Percentiles rank a stretch among this genome's conserved stretches.
Conservation (phyloP, 345 rosid species). For the Sisymbrium irio region DNA sequence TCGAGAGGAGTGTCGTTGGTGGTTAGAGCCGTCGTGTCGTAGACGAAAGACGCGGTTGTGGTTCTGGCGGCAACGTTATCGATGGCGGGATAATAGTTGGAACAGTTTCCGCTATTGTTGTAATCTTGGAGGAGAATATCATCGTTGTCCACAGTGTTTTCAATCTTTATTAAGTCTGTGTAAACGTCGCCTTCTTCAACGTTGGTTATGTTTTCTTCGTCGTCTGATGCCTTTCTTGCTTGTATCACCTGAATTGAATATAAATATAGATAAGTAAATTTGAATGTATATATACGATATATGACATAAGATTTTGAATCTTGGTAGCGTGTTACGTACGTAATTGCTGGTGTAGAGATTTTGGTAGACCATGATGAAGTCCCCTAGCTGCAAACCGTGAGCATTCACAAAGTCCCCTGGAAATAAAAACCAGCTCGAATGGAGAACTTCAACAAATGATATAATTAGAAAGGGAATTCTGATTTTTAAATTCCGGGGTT, state of each 20-base stretch:
- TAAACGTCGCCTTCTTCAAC: constrained; percentile 49
- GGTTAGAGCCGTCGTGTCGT: constrained; percentile 73
- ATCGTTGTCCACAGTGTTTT: constrained; percentile 43
- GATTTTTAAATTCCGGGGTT: neutral
- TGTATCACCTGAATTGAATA: constrained; percentile 62
- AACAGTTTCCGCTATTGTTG: constrained; percentile 41
- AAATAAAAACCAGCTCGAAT: constrained; percentile 5
- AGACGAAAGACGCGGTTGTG: constrained; percentile 52
- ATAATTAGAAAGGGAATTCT: neutral
- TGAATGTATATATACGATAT: neutral
- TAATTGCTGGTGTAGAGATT: constrained; percentile 55
- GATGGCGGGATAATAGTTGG: constrained; percentile 44
- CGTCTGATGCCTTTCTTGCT: constrained; percentile 81
- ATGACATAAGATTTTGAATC: neutral
- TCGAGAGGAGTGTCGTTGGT: constrained; percentile 75
- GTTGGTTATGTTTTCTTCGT: constrained; percentile 27
- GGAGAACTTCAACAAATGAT: neutral
- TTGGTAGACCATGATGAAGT: constrained; percentile 75
- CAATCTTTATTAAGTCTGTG: constrained; percentile 46
- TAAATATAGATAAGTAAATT: neutral
- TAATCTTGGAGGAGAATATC: constrained; percentile 44
- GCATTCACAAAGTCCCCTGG: constrained; percentile 82
- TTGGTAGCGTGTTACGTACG: constrained; percentile 41
- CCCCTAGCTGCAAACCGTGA: constrained; percentile 81
- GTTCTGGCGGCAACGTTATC: constrained; percentile 36